Evolutionary conservation across 73 alveolate species (phyloP).

Genomic region (Paramecium octaurelia): DNA sequence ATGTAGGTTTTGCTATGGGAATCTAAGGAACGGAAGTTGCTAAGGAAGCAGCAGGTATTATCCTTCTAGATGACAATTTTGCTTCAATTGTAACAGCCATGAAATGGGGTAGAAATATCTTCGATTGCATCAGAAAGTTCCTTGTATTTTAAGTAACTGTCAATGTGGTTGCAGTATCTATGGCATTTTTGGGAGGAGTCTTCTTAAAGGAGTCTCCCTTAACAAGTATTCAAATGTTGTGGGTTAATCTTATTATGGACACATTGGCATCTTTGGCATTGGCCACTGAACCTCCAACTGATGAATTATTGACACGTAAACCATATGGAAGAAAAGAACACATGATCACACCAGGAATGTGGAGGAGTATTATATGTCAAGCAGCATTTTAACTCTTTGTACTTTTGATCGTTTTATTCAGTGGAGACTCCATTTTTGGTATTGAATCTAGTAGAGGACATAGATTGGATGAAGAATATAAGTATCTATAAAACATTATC

Average conservation of each 20-base stretch:
- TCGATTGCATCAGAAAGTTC: constrained; percentile 92
- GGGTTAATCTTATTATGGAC: constrained; percentile 93
- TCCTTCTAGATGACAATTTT: constrained; percentile 86
- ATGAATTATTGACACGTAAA: constrained; percentile 74
- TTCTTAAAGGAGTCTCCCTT: constrained; percentile 84
- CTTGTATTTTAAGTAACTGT: constrained; percentile 88
- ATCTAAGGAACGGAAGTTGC: constrained; percentile 97
- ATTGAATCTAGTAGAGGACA: constrained; percentile 72
- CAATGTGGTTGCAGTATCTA: constrained; percentile 84
- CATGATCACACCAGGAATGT: constrained; percentile 83
- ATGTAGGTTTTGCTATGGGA: constrained; percentile 99
- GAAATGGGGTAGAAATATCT: constrained; percentile 90
- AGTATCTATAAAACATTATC: background rate
- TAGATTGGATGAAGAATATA: constrained; percentile 45
- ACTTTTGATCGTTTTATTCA: constrained; percentile 71
- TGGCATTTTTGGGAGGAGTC: constrained; percentile 87
- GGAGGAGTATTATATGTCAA: constrained; percentile 79
- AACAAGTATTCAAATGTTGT: constrained; percentile 85
- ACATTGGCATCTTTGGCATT: constrained; percentile 89
- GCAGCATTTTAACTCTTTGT: constrained; percentile 74
- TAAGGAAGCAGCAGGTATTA: constrained; percentile 94
- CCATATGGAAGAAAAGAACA: constrained; percentile 79
- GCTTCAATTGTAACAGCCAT: constrained; percentile 85
- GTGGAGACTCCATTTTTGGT: constrained; percentile 74
- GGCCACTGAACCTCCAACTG: constrained; percentile 90